Evolutionary conservation across 2,329 filamentous ascomycete genomes (phyloP).

Genomic region (Lizonia empirigonia): DNA sequence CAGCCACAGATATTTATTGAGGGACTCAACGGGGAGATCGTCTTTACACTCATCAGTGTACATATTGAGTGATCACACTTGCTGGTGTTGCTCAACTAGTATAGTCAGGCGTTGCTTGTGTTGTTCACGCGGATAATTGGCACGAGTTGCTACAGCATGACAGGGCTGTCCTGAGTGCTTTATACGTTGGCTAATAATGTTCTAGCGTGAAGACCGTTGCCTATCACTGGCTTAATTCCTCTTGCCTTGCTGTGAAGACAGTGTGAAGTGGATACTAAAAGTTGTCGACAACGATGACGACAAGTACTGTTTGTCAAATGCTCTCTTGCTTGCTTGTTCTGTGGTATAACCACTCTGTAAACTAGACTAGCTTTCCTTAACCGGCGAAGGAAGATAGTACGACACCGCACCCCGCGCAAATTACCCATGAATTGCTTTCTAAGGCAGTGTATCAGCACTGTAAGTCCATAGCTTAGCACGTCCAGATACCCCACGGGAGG

Average conservation of each 20-base stretch:
- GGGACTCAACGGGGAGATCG: background rate
- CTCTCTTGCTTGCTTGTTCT: background rate
- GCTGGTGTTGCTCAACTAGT: background rate
- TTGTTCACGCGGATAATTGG: background rate
- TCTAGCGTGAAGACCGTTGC: background rate
- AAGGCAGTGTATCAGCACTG: too few species aligned
- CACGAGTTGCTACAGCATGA: background rate
- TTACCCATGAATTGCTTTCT: too few species aligned
- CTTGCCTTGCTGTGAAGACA: background rate
- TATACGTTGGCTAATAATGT: background rate
- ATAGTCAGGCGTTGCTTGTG: background rate
- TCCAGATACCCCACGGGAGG: too few species aligned
- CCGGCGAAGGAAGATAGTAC: too few species aligned
- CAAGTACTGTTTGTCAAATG: background rate
- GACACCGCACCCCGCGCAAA: too few species aligned
- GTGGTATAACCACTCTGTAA: too few species aligned
- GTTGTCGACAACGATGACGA: background rate
- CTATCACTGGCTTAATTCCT: background rate
- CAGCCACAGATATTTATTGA: background rate
- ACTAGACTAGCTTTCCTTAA: too few species aligned
- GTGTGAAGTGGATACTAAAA: background rate
- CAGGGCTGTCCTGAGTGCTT: background rate
- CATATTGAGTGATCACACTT: background rate
- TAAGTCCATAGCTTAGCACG: too few species aligned
- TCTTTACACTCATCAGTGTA: background rate